A percentile compares a stretch with the other conserved stretches of the same genome.
Evolutionary conservation across 2,329 filamentous ascomycete genomes (phyloP).

Genomic region (Aspergillus pseudoviridinutans): DNA sequence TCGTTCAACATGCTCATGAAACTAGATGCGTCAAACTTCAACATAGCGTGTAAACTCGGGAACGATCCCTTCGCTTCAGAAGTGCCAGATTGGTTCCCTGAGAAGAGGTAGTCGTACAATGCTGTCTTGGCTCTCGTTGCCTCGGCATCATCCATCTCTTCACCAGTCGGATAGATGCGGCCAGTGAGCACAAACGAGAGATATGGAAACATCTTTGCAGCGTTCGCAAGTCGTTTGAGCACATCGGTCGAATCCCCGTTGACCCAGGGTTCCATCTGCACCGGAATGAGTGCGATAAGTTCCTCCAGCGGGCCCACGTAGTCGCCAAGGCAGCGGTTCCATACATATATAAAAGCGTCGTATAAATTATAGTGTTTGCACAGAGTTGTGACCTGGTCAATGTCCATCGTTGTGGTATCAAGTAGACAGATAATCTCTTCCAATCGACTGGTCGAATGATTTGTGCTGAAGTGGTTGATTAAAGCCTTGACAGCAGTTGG

Average conservation of each 20-base stretch:
- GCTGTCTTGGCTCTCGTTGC: slow-evolving; percentile 77
- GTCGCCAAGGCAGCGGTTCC: slow-evolving; percentile 85
- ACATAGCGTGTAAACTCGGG: slow-evolving; percentile 75
- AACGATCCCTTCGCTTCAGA: slow-evolving; percentile 68
- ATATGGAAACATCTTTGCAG: slow-evolving; percentile 90
- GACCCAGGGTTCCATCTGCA: slow-evolving; percentile 15
- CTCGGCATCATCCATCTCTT: slow-evolving; percentile 66
- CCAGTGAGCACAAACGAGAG: slow-evolving; percentile 88
- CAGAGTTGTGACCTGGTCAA: slow-evolving; percentile 84
- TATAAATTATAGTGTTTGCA: slow-evolving; percentile 92
- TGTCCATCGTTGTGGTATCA: slow-evolving; percentile 83
- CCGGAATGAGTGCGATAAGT: slow-evolving; percentile 54
- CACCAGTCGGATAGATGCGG: slow-evolving; percentile 84
- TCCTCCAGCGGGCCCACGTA: slow-evolving; percentile 89
- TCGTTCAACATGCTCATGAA: slow-evolving; percentile 96
- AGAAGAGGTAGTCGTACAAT: slow-evolving; percentile 91
- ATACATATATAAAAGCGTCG: slow-evolving; percentile 93
- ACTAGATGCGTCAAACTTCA: slow-evolving; percentile 85
- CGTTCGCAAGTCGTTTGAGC: slow-evolving; percentile 57
- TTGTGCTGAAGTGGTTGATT: slow-evolving; percentile 73
- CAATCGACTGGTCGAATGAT: slow-evolving; percentile 70
- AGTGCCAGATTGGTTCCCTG: slow-evolving; percentile 54
- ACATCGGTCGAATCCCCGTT: slow-evolving; percentile 51
- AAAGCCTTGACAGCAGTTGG: slow-evolving; percentile 81
- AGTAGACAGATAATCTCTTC: slow-evolving; percentile 95